Percentiles rank a stretch among this genome's conserved stretches.
phyloP scores from a whole-genome alignment of 352 stramenopile genomes.

The Pilasporangium apinafurcum region DNA sequence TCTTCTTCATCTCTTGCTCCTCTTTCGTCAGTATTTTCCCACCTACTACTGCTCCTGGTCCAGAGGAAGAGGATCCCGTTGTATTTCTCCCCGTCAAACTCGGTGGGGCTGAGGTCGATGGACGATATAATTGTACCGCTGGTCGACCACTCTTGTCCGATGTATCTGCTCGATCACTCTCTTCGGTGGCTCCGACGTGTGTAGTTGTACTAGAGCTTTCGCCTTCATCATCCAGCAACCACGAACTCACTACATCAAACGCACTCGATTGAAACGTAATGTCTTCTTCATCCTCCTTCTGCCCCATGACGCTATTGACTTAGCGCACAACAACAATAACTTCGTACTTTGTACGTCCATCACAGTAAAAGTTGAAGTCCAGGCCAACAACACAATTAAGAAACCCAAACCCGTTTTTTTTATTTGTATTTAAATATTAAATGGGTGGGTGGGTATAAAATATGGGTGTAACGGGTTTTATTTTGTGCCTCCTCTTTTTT shows the following conservation, averaged over 20 bases:
- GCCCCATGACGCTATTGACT: no score
- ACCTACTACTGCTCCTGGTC: not conserved
- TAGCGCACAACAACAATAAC: no score
- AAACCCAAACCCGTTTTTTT: not conserved
- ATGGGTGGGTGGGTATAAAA: no score
- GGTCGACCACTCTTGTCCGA: conserved; percentile 1
- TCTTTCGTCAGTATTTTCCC: conserved; percentile 35
- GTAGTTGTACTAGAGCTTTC: conserved; percentile 3
- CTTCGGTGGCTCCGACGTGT: conserved; percentile 4
- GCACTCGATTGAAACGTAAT: conserved; percentile 45
- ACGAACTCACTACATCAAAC: conserved; percentile 61
- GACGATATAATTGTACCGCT: conserved; percentile 53
- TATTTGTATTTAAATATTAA: no score
- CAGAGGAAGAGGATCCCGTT: not conserved
- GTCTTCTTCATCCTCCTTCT: conserved; percentile 33
- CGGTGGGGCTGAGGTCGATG: conserved; percentile 17
- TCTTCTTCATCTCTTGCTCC: conserved; percentile 69
- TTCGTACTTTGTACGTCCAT: not conserved
- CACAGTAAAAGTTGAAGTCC: no score
- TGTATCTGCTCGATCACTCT: not conserved
- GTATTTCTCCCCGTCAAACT: conserved; percentile 23
- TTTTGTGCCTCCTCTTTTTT: no score
- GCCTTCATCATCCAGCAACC: conserved; percentile 31
- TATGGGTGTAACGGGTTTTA: no score
- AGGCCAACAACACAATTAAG: no score